Conservation (phyloP, 345 rosid genomes). For the Leavenworthia alabamica region DNA sequence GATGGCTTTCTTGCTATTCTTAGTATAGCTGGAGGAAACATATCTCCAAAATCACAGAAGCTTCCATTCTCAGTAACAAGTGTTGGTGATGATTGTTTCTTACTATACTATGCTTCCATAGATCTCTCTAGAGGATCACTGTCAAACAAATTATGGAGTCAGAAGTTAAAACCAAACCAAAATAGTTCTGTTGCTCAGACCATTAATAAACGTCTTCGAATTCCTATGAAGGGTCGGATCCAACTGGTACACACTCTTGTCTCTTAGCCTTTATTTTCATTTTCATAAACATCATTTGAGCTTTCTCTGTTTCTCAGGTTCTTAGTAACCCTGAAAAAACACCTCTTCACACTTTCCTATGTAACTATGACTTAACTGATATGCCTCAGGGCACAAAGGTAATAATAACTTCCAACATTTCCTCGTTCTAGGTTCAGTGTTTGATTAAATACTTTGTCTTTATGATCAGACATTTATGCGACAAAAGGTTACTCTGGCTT, state of each 20-base stretch:
- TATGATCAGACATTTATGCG: conserved; percentile 67
- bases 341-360: conserved; percentile 79
- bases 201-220: conserved; percentile 47
- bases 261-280: background rate
- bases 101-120: conserved; percentile 71
- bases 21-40: conserved; percentile 77
- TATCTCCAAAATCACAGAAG: conserved; percentile 74
- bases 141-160: conserved; percentile 43
- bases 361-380: conserved; percentile 85
- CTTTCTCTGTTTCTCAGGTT: conserved; percentile 41
- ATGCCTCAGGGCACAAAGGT: conserved; percentile 70
- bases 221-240: conserved; percentile 87
- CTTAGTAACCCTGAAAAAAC: conserved; percentile 95
- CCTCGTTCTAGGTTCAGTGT: background rate
- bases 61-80: conserved; percentile 87
- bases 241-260: conserved; percentile 50
- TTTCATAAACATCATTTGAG: background rate
- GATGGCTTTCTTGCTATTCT: conserved; percentile 15
- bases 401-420: conserved; percentile 1
- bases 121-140: conserved; percentile 52
- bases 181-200: conserved; percentile 53
- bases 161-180: conserved; percentile 40
- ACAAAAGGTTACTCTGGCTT: conserved; percentile 64
- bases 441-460: background rate
- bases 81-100: conserved; percentile 72